Percentiles rank a stretch among this genome's conserved stretches.
These are phyloP conservation scores for Paramecium sonneborni DNA, from an alignment of 73 alveolate species.

Conservation along the genomic window DNA sequence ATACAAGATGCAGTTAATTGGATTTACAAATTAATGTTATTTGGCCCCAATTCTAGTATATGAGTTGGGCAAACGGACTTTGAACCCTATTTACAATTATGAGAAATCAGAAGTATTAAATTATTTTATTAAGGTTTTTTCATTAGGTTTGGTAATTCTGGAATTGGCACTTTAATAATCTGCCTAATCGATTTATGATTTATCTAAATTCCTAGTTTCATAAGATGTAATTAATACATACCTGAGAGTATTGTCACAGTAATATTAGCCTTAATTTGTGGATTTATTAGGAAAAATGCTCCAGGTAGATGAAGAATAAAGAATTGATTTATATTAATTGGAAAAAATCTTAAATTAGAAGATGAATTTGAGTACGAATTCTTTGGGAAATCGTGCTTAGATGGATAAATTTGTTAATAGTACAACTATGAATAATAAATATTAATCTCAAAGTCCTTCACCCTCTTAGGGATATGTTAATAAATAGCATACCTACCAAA, in stretches of 20 bases:
- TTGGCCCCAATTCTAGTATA: constrained; percentile 12
- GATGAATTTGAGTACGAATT: background rate
- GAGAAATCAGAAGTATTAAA: constrained; percentile 32
- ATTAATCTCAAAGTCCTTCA: background rate
- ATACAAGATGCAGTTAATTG: constrained; percentile 7
- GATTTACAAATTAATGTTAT: constrained; percentile 19
- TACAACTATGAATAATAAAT: background rate
- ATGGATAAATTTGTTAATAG: background rate
- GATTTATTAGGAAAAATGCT: background rate
- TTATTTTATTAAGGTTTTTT: background rate
- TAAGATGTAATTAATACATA: background rate
- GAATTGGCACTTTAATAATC: constrained; percentile 6
- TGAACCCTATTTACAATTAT: constrained; percentile 32
- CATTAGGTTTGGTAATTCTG: constrained; percentile 1
- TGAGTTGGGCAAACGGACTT: constrained; percentile 36
- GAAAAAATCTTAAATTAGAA: background rate
- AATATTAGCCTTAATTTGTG: background rate
- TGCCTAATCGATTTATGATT: constrained; percentile 4
- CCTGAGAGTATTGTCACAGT: background rate
- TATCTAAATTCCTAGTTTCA: background rate
- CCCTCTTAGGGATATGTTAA: background rate
- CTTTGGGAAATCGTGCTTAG: background rate
- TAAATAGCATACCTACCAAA: background rate
- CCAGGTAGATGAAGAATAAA: background rate
- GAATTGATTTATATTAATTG: constrained; percentile 26